Percentiles rank a stretch among this genome's conserved stretches.
Evolutionary conservation across 2,329 filamentous ascomycete species (phyloP).

Genomic region (Aspergillus sojae): DNA sequence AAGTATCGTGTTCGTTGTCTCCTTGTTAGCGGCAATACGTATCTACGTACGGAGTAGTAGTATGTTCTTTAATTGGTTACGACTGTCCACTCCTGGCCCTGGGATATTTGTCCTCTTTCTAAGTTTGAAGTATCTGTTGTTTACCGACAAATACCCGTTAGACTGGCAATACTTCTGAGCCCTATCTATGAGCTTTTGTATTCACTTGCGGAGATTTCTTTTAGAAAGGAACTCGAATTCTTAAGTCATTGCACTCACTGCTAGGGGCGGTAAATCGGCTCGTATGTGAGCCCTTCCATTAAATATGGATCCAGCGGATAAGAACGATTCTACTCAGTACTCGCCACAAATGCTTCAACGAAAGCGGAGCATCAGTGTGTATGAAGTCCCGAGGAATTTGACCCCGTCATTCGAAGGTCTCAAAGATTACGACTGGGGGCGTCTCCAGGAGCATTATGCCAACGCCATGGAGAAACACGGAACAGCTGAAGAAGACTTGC

Average conservation of each 20-base stretch:
- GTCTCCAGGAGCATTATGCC: conserved; percentile 72
- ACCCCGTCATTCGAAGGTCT: conserved; percentile 53
- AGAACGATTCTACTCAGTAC: neutral
- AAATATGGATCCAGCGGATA: neutral
- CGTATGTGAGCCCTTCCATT: neutral
- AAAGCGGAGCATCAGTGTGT: neutral
- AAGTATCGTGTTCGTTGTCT: neutral
- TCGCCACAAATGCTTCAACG: neutral
- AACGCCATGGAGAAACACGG: conserved; percentile 65
- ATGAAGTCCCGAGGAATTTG: conserved; percentile 17
- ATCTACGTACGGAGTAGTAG: too few species aligned
- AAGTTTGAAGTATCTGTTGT: neutral
- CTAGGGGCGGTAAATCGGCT: neutral
- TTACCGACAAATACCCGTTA: neutral
- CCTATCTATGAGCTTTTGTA: neutral
- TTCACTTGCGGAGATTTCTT: neutral
- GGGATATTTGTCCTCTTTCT: neutral
- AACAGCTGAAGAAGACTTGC: conserved; percentile 64
- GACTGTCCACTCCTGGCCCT: neutral
- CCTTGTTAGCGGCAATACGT: too few species aligned
- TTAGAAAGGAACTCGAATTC: neutral
- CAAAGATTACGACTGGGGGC: conserved; percentile 71
- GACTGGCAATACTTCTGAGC: neutral
- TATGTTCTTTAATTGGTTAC: too few species aligned
- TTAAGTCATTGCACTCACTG: neutral